Evolutionary conservation across 306 rosid genomes (phyloP).

Genomic region (Quercus engelmannii): DNA sequence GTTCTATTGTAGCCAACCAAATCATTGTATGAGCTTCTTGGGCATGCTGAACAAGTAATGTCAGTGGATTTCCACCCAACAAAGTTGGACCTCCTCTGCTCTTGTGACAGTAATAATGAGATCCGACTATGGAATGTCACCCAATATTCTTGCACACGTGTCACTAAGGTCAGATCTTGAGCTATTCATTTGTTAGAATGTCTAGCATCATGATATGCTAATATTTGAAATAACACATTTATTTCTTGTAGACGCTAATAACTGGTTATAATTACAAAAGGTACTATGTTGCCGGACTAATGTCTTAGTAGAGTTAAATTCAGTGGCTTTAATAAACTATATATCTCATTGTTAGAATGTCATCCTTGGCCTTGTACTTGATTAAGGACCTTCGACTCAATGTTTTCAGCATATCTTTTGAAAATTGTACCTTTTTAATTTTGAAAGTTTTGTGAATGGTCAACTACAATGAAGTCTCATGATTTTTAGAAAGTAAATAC

Average conservation of each 20-base stretch:
- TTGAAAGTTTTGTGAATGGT: not conserved
- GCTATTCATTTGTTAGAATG: constrained; percentile 8
- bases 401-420: not conserved
- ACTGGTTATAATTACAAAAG: not conserved
- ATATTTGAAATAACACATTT: not conserved
- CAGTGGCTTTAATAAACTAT: not conserved
- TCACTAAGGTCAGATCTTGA: constrained; percentile 42
- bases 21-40: constrained; percentile 29
- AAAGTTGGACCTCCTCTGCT: constrained; percentile 47
- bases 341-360: not conserved
- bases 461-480: not conserved
- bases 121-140: constrained; percentile 51
- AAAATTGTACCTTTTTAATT: not conserved
- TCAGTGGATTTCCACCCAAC: constrained; percentile 74
- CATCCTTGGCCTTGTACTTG: not conserved
- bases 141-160: constrained; percentile 17
- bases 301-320: not conserved
- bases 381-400: not conserved
- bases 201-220: not conserved
- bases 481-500: not conserved
- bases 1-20: constrained; percentile 36
- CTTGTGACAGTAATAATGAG: constrained; percentile 47
- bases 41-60: constrained; percentile 54
- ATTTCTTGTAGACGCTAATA: not conserved
- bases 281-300: not conserved